A percentile compares a stretch with the other conserved stretches of the same genome.
phyloP scores from a whole-genome alignment of 805 yeast genomes.

The Ogataea ganodermae region DNA sequence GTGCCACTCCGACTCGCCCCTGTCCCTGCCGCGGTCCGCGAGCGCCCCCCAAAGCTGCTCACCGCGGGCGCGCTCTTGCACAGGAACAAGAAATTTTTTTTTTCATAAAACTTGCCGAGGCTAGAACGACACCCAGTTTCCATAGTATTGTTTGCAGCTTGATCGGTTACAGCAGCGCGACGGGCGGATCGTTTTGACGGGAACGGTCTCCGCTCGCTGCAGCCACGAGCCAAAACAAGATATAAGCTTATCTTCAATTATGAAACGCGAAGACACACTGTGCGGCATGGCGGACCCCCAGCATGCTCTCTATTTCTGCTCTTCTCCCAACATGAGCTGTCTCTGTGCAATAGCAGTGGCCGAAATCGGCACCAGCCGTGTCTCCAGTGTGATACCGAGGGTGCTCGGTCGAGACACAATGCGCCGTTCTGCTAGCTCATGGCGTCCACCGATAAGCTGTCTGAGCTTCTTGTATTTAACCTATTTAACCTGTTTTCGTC shows the following conservation, averaged over 20 bases:
- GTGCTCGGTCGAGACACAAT: too few relatives aligned
- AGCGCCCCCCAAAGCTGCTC: too few relatives aligned
- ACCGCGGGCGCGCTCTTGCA: background rate
- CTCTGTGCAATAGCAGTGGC: too few relatives aligned
- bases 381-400: too few relatives aligned
- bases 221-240: background rate
- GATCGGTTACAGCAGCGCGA: background rate
- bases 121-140: background rate
- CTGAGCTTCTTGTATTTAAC: constrained; percentile 2
- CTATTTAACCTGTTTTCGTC: constrained; percentile 3
- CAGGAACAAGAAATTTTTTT: background rate
- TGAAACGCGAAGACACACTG: background rate
- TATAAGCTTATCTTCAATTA: background rate
- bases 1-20: too few relatives aligned
- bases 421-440: background rate
- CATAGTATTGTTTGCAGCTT: background rate
- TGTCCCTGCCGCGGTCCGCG: too few relatives aligned
- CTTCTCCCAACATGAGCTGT: too few relatives aligned
- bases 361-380: too few relatives aligned
- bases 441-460: background rate
- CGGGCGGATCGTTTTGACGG: background rate
- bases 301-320: too few relatives aligned
- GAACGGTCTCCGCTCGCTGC: constrained; percentile 4
- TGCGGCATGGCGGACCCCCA: background rate
- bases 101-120: constrained; percentile 1